These are phyloP conservation scores for Botryotinia narcissicola DNA, from an alignment of 2,329 filamentous ascomycete genomes.

Conservation along the genomic window DNA sequence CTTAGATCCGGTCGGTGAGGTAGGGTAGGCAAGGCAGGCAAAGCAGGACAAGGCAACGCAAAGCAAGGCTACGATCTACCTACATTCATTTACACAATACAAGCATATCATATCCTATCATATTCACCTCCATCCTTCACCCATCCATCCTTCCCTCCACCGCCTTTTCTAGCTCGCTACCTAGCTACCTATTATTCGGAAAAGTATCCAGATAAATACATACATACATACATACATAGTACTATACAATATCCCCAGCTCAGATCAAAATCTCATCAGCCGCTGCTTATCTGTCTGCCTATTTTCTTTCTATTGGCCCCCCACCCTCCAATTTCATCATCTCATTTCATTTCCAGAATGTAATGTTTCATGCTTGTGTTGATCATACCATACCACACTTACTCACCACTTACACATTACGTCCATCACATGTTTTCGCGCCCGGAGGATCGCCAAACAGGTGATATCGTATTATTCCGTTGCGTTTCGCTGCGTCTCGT, in stretches of 20 bases:
- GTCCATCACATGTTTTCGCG: constrained; percentile 9
- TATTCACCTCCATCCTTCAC: background rate
- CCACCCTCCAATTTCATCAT: background rate
- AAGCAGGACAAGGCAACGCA: background rate
- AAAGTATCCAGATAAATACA: background rate
- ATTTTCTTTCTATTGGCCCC: background rate
- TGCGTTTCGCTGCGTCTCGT: background rate
- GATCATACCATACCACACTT: background rate
- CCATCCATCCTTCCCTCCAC: background rate
- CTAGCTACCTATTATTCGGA: background rate
- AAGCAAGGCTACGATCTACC: constrained; percentile 1
- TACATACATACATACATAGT: background rate
- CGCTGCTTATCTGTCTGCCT: background rate
- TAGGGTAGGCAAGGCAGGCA: background rate
- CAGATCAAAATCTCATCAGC: background rate
- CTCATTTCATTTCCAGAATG: background rate
- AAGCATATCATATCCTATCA: background rate
- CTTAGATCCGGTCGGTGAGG: background rate
- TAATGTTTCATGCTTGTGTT: background rate
- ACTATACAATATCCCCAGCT: background rate
- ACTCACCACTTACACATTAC: background rate
- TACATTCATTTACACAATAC: background rate
- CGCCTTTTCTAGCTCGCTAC: background rate
- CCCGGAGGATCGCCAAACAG: background rate
- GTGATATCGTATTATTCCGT: background rate